phyloP scores from a whole-genome alignment of 225 moss, liverwort and hornwort genomes.

The Straminergon stramineum region DNA sequence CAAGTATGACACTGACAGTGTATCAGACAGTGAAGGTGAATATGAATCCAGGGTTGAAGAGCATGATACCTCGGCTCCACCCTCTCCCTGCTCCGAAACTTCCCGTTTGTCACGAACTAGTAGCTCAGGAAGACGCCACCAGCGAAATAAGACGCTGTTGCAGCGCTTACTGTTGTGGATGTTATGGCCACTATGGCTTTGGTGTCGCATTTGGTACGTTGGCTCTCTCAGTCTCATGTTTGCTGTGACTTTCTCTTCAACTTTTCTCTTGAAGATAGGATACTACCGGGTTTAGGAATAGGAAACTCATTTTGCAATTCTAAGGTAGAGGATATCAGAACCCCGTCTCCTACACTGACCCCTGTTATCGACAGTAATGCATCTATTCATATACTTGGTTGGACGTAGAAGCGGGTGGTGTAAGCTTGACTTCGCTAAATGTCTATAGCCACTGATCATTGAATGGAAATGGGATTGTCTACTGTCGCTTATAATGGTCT shows the following conservation, averaged over 20 bases:
- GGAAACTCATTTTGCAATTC: background rate
- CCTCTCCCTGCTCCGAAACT: constrained; percentile 44
- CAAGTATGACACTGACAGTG: constrained; percentile 57
- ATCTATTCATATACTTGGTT: background rate
- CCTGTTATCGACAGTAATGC: background rate
- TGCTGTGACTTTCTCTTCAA: background rate
- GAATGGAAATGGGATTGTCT: background rate
- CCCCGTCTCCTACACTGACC: background rate
- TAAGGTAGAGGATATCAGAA: background rate
- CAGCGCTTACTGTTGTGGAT: constrained; percentile 33
- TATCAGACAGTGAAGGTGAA: constrained; percentile 36
- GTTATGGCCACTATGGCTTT: constrained; percentile 51
- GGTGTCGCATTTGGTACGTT: constrained; percentile 8
- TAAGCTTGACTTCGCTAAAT: background rate
- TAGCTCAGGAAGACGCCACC: constrained; percentile 42
- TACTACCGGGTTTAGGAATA: background rate
- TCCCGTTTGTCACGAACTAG: constrained; percentile 44
- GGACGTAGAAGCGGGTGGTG: background rate
- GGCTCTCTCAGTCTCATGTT: background rate
- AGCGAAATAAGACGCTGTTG: constrained; percentile 33
- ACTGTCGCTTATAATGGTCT: background rate
- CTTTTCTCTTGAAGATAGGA: background rate
- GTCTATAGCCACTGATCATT: background rate
- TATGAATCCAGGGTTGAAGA: constrained; percentile 39
- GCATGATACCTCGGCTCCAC: constrained; percentile 27